phyloP scores from a whole-genome alignment of 1,139 yeast genomes.

The Geotrichum candidum region DNA sequence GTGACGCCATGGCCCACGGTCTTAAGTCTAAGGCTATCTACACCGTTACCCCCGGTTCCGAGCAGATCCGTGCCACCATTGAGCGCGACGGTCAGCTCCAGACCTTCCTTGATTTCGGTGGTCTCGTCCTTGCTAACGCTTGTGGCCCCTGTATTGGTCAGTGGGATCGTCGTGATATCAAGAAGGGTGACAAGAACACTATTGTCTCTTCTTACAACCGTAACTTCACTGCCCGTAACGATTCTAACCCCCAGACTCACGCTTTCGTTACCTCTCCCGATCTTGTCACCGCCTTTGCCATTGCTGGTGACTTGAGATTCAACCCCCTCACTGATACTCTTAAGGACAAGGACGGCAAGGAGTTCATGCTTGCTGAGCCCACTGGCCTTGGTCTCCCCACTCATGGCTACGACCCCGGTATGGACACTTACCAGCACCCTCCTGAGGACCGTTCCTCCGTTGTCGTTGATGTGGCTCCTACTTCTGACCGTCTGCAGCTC shows the following conservation, averaged over 20 bases:
- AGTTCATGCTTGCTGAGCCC: conserved; percentile 72
- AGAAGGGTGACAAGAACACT: conserved; percentile 62
- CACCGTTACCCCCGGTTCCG: conserved; percentile 97
- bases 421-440: conserved; percentile 47
- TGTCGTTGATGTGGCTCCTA: conserved; percentile 63
- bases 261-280: conserved; percentile 96
- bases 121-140: conserved; percentile 91
- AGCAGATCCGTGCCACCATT: conserved; percentile 93
- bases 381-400: conserved; percentile 78
- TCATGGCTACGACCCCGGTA: conserved; percentile 46
- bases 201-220: conserved; percentile 94
- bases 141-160: conserved; percentile 99
- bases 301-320: conserved; percentile 82
- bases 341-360: conserved; percentile 55
- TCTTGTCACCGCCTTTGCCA: conserved; percentile 92
- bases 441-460: conserved; percentile 50
- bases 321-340: conserved; percentile 82
- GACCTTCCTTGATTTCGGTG: conserved; percentile 88
- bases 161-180: conserved; percentile 67
- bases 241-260: conserved; percentile 95
- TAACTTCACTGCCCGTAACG: conserved; percentile 94
- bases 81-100: conserved; percentile 94
- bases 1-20: conserved; percentile 79
- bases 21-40: conserved; percentile 88
- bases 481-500: conserved; percentile 73